Conservation (phyloP, 306 rosid species). For the Trichosanthes truncata region DNA sequence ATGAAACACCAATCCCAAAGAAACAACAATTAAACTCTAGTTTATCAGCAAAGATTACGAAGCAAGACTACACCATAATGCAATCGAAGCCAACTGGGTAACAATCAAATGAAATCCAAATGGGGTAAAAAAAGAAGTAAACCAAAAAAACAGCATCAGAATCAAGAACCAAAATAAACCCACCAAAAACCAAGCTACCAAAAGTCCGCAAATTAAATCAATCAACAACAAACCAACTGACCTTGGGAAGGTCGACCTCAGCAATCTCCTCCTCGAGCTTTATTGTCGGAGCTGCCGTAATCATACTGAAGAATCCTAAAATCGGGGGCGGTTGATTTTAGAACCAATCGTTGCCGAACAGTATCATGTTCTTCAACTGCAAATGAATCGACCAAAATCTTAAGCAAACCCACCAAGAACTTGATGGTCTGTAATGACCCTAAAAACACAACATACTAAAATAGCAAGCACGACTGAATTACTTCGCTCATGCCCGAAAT, state of each 20-base stretch:
- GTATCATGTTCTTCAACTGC: background rate
- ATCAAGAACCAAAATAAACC: background rate
- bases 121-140: background rate
- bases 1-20: background rate
- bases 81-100: background rate
- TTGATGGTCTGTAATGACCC: background rate
- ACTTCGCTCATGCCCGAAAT: too few relatives aligned
- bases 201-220: background rate
- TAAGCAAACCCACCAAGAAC: background rate
- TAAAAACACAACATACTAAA: too few relatives aligned
- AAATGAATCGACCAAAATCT: background rate
- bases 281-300: background rate
- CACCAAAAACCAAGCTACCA: background rate
- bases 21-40: background rate
- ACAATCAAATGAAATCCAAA: background rate
- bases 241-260: constrained; percentile 6
- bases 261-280: background rate
- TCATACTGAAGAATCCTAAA: background rate
- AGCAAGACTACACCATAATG: background rate
- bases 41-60: background rate
- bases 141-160: background rate
- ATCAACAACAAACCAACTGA: background rate
- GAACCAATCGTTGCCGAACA: background rate
- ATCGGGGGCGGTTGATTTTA: background rate
- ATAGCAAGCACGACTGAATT: too few relatives aligned